Evolutionary conservation across 2,329 filamentous ascomycete genomes (phyloP).

Genomic region (Aspergillus sojae): DNA sequence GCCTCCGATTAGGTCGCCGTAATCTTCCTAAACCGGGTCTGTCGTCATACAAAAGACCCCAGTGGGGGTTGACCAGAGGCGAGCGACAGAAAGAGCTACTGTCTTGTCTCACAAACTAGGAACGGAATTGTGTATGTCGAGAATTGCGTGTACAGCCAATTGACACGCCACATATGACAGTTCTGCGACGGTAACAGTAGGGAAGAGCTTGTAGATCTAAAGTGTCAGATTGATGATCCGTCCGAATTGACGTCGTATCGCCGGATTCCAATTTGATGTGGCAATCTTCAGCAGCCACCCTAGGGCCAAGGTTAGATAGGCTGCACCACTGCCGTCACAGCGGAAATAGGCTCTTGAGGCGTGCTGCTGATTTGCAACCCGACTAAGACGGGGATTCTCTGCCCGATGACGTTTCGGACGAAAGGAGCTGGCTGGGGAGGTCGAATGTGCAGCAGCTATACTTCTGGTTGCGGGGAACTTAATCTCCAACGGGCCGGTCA

Average conservation of each 20-base stretch:
- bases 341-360: neutral
- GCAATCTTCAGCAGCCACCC: neutral
- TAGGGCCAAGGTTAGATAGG: neutral
- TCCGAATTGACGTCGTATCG: neutral
- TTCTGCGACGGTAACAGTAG: neutral
- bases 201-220: neutral
- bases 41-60: neutral
- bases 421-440: slow-evolving; percentile 26
- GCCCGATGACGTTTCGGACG: slow-evolving; percentile 35
- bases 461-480: neutral
- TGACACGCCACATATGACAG: neutral
- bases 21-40: neutral
- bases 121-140: neutral
- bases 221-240: neutral
- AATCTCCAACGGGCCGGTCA: neutral
- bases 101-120: neutral
- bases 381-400: neutral
- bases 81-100: neutral
- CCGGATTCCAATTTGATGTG: neutral
- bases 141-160: neutral
- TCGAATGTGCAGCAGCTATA: neutral
- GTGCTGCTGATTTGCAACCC: neutral
- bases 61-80: neutral
- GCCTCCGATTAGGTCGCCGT: neutral
- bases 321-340: neutral